phyloP scores from a whole-genome alignment of 2,329 filamentous ascomycete genomes.

The Lachnum nothofagi region DNA sequence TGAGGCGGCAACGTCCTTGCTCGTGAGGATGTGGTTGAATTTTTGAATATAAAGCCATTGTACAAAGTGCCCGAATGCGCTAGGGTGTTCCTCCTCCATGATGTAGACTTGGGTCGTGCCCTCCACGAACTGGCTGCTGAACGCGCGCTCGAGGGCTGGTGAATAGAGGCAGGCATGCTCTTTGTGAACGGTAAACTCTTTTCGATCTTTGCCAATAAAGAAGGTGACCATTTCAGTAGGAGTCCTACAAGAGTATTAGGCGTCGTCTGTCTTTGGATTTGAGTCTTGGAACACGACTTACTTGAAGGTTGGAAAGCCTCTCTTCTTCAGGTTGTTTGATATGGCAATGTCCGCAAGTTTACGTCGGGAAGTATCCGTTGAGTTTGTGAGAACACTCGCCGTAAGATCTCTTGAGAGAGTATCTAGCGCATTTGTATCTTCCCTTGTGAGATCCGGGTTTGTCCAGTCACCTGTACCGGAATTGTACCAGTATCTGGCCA shows the following conservation, averaged over 20 bases:
- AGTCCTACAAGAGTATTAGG: not conserved
- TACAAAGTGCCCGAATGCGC: not conserved
- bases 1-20: not conserved
- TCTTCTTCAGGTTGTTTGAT: not conserved
- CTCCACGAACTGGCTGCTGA: not conserved
- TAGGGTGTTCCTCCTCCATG: not conserved
- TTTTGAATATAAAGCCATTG: not conserved
- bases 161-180: not conserved
- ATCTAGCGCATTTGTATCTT: too few relatives aligned
- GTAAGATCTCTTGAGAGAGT: too few relatives aligned
- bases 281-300: not conserved
- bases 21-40: not conserved
- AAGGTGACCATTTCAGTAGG: not conserved
- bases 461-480: too few relatives aligned
- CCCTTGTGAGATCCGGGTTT: too few relatives aligned
- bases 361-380: too few relatives aligned
- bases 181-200: constrained; percentile 1
- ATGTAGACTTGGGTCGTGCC: not conserved
- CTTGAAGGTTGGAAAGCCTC: not conserved
- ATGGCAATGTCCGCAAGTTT: too few relatives aligned
- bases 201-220: not conserved
- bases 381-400: too few relatives aligned
- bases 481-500: too few relatives aligned
- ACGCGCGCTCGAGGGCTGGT: not conserved
- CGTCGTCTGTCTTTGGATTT: not conserved